Conservation (phyloP, 2,329 filamentous ascomycete species). For the Xylariales sp. region DNA sequence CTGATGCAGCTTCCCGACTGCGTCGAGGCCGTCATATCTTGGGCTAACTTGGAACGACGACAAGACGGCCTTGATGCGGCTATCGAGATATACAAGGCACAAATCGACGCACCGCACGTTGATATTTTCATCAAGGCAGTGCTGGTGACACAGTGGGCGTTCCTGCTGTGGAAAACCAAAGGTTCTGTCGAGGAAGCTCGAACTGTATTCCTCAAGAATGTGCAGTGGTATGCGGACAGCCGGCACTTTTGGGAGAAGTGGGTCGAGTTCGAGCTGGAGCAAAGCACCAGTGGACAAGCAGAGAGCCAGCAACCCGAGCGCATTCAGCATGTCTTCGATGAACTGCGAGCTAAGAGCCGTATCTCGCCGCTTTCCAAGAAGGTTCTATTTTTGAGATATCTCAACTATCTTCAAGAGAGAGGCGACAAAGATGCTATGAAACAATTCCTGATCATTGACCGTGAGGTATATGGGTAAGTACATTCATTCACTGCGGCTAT, state of each 20-base stretch:
- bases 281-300: constrained; percentile 62
- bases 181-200: constrained; percentile 77
- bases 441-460: constrained; percentile 78
- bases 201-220: constrained; percentile 75
- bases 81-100: constrained; percentile 74
- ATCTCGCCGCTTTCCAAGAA: constrained; percentile 65
- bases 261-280: constrained; percentile 82
- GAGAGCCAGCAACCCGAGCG: constrained; percentile 64
- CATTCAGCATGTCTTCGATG: constrained; percentile 76
- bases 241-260: constrained; percentile 86
- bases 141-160: constrained; percentile 84
- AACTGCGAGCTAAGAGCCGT: constrained; percentile 68
- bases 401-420: constrained; percentile 77
- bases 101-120: constrained; percentile 69
- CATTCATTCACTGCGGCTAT: constrained; percentile 6
- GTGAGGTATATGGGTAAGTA: constrained; percentile 77
- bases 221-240: constrained; percentile 81
- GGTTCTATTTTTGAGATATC: constrained; percentile 73
- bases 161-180: constrained; percentile 82
- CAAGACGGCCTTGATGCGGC: constrained; percentile 81
- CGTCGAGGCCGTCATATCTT: constrained; percentile 81
- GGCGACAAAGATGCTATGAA: constrained; percentile 81
- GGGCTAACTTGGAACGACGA: constrained; percentile 81
- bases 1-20: constrained; percentile 73
- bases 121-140: constrained; percentile 80